Conservation (phyloP, 441 rosid genomes). For the Macaranga tanarius region DNA sequence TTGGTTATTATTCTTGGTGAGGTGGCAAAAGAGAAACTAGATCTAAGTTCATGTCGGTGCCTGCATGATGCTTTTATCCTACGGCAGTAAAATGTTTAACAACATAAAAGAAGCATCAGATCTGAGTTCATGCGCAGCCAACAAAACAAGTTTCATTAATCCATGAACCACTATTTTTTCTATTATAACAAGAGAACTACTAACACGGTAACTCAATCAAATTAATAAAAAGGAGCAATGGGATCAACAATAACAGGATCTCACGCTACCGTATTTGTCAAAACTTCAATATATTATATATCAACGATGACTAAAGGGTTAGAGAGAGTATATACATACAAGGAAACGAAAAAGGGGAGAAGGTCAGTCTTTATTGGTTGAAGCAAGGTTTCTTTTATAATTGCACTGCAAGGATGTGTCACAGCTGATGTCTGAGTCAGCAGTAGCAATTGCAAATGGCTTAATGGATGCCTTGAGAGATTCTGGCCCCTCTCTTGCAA, state of each 20-base stretch:
- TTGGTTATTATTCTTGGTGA: no score
- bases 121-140: neutral
- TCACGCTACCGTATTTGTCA: neutral
- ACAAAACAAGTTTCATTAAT: neutral
- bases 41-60: constrained; percentile 8
- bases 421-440: constrained; percentile 27
- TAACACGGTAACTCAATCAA: neutral
- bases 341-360: neutral
- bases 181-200: neutral
- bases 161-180: neutral
- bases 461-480: constrained; percentile 50
- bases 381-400: constrained; percentile 25
- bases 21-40: neutral
- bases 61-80: neutral
- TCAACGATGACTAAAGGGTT: neutral
- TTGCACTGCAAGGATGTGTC: constrained; percentile 26
- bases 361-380: constrained; percentile 28
- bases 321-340: constrained; percentile 7
- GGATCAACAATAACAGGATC: neutral
- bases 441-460: constrained; percentile 46
- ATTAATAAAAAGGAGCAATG: neutral
- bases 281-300: constrained; percentile 8
- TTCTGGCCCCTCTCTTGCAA: constrained; percentile 67
- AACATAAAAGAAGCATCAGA: no score
- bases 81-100: no score